Evolutionary conservation across 2,329 filamentous ascomycete species (phyloP).

Genomic region (Aphanocladium album): DNA sequence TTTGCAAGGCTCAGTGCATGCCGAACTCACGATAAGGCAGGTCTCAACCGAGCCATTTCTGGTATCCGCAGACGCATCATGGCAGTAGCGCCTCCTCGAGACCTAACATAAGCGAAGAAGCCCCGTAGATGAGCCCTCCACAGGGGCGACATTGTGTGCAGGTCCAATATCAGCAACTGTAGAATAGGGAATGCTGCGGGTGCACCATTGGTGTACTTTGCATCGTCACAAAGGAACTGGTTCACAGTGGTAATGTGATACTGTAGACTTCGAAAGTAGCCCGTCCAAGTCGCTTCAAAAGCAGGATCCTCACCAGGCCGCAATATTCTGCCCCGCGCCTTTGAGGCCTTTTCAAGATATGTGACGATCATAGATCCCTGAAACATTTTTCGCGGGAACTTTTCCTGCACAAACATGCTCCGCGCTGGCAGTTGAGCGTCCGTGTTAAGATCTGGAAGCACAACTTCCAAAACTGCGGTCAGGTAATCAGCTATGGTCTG

Average conservation of each 20-base stretch:
- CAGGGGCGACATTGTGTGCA: background rate
- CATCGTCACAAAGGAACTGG: background rate
- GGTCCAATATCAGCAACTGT: background rate
- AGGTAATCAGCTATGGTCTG: no score
- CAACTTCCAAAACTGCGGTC: no score
- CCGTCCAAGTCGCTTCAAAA: background rate
- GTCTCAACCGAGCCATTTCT: background rate
- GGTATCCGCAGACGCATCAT: background rate
- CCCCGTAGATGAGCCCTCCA: background rate
- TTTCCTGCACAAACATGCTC: no score
- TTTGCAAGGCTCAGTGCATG: no score
- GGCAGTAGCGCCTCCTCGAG: background rate
- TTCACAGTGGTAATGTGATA: background rate
- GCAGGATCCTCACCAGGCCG: background rate
- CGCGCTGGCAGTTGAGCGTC: no score
- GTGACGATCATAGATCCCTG: no score
- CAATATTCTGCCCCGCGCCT: background rate
- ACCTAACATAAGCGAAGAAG: background rate
- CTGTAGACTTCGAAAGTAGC: background rate
- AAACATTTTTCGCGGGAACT: no score
- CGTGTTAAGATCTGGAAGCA: no score
- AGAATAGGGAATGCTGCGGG: background rate
- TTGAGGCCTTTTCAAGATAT: no score
- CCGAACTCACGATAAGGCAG: background rate
- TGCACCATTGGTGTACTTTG: background rate